Evolutionary conservation across 2,329 filamentous ascomycete species (phyloP).

Genomic region (Hawksworthiomyces lignivorus): DNA sequence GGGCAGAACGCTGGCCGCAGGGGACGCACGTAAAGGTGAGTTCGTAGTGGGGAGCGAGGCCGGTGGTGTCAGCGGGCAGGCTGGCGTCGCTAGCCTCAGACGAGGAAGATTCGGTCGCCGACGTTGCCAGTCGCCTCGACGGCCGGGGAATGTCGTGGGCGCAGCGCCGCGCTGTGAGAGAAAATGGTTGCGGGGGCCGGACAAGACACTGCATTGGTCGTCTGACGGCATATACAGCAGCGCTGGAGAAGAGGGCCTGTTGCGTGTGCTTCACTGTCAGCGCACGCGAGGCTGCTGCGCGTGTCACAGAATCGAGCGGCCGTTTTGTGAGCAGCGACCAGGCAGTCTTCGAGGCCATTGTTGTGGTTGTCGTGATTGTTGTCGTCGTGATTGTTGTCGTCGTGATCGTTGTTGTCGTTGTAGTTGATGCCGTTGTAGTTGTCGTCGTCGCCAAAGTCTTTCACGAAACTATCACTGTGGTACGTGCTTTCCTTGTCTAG

Average conservation of each 20-base stretch:
- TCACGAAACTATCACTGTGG: too few relatives aligned
- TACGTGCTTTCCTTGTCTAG: too few relatives aligned
- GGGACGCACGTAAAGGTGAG: constrained; percentile 90
- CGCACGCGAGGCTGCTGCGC: neutral
- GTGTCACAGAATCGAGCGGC: neutral
- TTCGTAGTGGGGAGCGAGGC: constrained; percentile 62
- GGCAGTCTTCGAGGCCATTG: constrained; percentile 3
- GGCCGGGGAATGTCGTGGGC: constrained; percentile 10
- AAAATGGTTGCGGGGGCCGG: too few relatives aligned
- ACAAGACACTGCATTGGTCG: too few relatives aligned
- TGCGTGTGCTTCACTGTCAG: too few relatives aligned
- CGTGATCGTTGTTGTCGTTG: too few relatives aligned
- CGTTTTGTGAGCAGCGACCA: constrained; percentile 2
- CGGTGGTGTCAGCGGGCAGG: constrained; percentile 20
- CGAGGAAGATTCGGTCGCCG: too few relatives aligned
- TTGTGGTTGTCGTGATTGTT: neutral
- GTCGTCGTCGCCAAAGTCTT: too few relatives aligned
- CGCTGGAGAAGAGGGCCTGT: too few relatives aligned
- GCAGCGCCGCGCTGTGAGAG: neutral
- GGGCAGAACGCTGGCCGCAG: constrained; percentile 71
- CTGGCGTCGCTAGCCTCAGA: too few relatives aligned
- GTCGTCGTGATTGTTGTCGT: neutral
- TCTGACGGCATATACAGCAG: too few relatives aligned
- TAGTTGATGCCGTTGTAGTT: too few relatives aligned
- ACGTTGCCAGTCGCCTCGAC: neutral